Base-by-base conservation (phyloP, 306 rosid genomes). In the Notholithocarpus densiflorus region DNA sequence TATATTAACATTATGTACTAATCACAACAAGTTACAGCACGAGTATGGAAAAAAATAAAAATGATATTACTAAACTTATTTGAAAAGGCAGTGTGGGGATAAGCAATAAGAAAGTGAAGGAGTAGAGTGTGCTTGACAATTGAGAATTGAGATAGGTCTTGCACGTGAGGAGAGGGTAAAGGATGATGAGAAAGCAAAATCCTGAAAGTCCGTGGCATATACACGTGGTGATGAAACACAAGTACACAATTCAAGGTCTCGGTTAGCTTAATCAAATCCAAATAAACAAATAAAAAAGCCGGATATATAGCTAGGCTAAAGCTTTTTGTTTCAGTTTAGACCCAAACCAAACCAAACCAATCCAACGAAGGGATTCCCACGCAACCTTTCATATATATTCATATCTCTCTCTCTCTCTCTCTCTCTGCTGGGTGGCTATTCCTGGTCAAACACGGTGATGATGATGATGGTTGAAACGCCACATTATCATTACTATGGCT, bases 401-500 rank as follows among this genome's bases (percentile, higher is more conserved):
- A 71, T 71, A 82, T 68, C 75, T 40, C 73, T 61, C 32, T 29
- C 24, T 64, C 14, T 34, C 8, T 34, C 2, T 27, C 29, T 27
- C 29, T 27, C 3, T 27, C 26, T 24, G 29, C 29, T 37, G 45
- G 45, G 45, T 37, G 45, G 45, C 45, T 32, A 8, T 73, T 73
- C 60, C 93, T 88, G 93, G 94, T 93, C 97, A 93, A 89, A 79
- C 93, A 89, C 90, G 91, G 75, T 45, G 89, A 86, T 37, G 45
- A 86, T 37, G 45, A 37, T 37, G 45, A 37, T 37, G 45, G 45
- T 37, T 37, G 45, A 37, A 37, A 37, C 11, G 0, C 45, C 45
- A 0, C 3, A 37, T 37, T 37, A 0, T 37, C 45, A 0, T 37
- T 37, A 37, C 10, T 37, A 37, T 37, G 11, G 45, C 26, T 24